These are phyloP conservation scores for Calamus simplicifolius DNA, from an alignment of 176 grass and related monocot genomes.

Conservation along the genomic window DNA sequence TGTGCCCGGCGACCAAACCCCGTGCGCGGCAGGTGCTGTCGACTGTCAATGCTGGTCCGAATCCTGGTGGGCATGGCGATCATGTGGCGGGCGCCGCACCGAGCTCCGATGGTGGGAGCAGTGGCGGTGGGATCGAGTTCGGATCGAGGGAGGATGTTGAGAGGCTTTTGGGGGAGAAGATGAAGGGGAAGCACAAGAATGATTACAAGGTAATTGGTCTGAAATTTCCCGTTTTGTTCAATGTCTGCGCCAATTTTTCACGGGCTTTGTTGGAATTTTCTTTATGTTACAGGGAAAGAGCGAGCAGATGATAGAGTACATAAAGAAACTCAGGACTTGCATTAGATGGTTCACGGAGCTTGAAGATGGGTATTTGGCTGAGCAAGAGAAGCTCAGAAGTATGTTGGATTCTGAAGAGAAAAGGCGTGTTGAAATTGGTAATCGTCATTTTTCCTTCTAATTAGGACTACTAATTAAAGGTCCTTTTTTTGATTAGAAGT, in stretches of 20 bases:
- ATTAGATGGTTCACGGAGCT: constrained; percentile 55
- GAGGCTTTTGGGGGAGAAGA: constrained; percentile 56
- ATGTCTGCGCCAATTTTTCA: neutral
- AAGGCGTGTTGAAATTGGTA: constrained; percentile 41
- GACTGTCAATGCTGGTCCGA: constrained; percentile 3
- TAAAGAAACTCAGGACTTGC: constrained; percentile 64
- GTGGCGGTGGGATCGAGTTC: constrained; percentile 26
- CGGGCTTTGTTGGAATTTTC: neutral
- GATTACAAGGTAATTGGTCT: constrained; percentile 46
- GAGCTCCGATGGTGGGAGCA: constrained; percentile 15
- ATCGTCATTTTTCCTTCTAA: neutral
- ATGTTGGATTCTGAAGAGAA: constrained; percentile 32
- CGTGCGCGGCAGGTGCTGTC: constrained; percentile 29
- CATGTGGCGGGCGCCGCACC: neutral
- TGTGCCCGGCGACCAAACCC: constrained; percentile 12
- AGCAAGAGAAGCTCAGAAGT: constrained; percentile 30
- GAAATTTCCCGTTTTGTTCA: neutral
- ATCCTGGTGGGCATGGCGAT: neutral
- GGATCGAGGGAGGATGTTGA: constrained; percentile 48
- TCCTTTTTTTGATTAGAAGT: no score
- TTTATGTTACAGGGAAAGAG: constrained; percentile 36
- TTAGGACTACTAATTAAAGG: neutral
- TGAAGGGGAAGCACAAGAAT: constrained; percentile 74
- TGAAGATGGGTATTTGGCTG: constrained; percentile 38
- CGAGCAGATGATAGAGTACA: constrained; percentile 78